Percentiles rank a stretch among this genome's conserved stretches.
Evolutionary conservation across 164 flowering plant species (phyloP).

Genomic region (Vitis vinifera): DNA sequence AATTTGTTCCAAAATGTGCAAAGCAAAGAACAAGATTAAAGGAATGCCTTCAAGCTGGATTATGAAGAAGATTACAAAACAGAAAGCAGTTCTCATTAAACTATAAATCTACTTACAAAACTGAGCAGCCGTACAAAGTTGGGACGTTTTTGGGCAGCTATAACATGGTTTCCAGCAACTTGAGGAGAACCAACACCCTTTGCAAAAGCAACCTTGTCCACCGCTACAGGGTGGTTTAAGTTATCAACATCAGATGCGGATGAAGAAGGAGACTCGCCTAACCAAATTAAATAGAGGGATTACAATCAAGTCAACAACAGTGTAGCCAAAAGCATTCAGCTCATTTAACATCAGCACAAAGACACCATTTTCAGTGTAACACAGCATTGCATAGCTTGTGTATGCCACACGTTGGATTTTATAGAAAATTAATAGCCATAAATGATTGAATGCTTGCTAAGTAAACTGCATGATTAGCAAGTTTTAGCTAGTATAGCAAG

Average conservation of each 20-base stretch:
- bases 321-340: neutral
- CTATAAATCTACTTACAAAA: slow-evolving; percentile 61
- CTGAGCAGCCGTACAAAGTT: slow-evolving; percentile 61
- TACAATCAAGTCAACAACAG: neutral
- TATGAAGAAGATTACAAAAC: too few species aligned
- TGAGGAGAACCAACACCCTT: slow-evolving; percentile 54
- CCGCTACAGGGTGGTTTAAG: slow-evolving; percentile 54
- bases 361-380: neutral
- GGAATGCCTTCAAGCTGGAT: too few species aligned
- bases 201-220: slow-evolving; percentile 47
- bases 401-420: too few species aligned
- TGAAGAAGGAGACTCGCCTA: slow-evolving; percentile 97
- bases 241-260: slow-evolving; percentile 96
- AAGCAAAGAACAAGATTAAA: too few species aligned
- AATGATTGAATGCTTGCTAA: too few species aligned
- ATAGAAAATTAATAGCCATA: too few species aligned
- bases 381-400: neutral
- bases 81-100: too few species aligned
- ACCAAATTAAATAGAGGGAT: neutral
- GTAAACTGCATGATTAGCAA: too few species aligned
- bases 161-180: slow-evolving; percentile 58
- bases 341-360: slow-evolving; percentile 3
- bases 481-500: too few species aligned
- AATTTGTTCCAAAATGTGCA: too few species aligned
- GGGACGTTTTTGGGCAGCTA: slow-evolving; percentile 59